Conservation (phyloP, 139 green algal species). For the Gonium pectorale region DNA sequence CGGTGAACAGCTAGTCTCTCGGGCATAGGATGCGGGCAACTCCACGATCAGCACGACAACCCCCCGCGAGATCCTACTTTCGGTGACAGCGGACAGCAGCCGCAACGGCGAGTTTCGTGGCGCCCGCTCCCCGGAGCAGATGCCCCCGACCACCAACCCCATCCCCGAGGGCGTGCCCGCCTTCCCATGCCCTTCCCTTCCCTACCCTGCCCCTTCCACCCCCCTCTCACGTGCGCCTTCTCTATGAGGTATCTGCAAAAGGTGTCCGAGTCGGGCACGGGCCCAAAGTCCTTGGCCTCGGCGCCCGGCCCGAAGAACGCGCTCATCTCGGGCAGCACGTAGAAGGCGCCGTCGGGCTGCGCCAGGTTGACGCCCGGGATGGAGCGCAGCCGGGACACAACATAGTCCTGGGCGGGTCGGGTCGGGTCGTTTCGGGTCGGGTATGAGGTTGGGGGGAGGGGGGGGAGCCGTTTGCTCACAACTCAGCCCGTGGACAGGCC, state of each 20-base stretch:
- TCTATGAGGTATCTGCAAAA: slow-evolving; percentile 88
- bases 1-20: too few relatives aligned
- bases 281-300: slow-evolving; percentile 76
- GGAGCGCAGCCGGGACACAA: slow-evolving; percentile 71
- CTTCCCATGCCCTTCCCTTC: not conserved
- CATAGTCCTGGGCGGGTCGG: slow-evolving; percentile 68
- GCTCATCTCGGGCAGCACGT: slow-evolving; percentile 92
- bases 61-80: too few relatives aligned
- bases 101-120: too few relatives aligned
- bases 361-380: slow-evolving; percentile 85
- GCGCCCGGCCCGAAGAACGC: slow-evolving; percentile 80
- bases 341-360: slow-evolving; percentile 92
- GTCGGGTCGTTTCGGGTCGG: too few relatives aligned
- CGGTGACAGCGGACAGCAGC: too few relatives aligned
- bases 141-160: too few relatives aligned
- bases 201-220: not conserved
- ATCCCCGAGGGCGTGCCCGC: too few relatives aligned
- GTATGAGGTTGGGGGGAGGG: not conserved
- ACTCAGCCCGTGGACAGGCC: too few relatives aligned
- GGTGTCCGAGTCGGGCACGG: slow-evolving; percentile 83
- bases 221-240: slow-evolving; percentile 71
- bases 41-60: too few relatives aligned
- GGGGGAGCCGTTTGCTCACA: too few relatives aligned
- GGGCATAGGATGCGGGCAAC: too few relatives aligned
- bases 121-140: too few relatives aligned